Percentiles rank a stretch among this genome's conserved stretches.
These are phyloP conservation scores for Camptophora hylomeconis DNA, from an alignment of 2,329 filamentous ascomycete genomes.

Conservation along the genomic window DNA sequence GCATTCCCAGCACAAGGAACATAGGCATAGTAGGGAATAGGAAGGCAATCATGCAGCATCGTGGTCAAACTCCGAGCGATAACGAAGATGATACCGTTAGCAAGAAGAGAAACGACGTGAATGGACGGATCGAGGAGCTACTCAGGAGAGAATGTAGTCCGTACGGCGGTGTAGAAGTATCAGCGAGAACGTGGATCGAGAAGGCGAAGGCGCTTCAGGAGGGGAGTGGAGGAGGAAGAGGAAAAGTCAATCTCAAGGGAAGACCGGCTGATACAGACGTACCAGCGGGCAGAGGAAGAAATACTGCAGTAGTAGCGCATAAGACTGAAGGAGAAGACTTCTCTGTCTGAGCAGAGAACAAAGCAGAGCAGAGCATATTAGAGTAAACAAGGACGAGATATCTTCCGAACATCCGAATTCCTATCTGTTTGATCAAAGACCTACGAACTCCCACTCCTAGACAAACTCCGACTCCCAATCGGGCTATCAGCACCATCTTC, in stretches of 20 bases:
- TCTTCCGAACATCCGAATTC: too few species aligned
- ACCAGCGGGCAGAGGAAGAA: too few species aligned
- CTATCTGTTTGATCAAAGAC: too few species aligned
- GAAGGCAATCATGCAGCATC: slow-evolving; percentile 17
- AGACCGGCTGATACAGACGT: too few species aligned
- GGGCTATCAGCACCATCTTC: slow-evolving; percentile 22
- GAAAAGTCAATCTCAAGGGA: slow-evolving; percentile 18
- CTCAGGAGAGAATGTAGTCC: slow-evolving; percentile 40
- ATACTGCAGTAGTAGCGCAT: too few species aligned
- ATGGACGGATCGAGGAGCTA: slow-evolving; percentile 48
- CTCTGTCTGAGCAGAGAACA: too few species aligned
- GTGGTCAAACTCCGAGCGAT: slow-evolving; percentile 2
- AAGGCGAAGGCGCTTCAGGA: slow-evolving; percentile 35
- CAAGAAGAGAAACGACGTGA: slow-evolving; percentile 43
- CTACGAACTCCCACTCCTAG: slow-evolving; percentile 12
- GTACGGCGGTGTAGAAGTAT: slow-evolving; percentile 30
- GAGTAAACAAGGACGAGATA: too few species aligned
- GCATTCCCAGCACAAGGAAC: slow-evolving; percentile 88
- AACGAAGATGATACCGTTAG: slow-evolving; percentile 25
- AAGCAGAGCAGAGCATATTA: too few species aligned
- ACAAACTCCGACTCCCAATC: slow-evolving; percentile 9
- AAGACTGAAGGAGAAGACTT: too few species aligned
- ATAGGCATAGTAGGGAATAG: slow-evolving; percentile 60
- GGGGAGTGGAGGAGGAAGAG: slow-evolving; percentile 32
- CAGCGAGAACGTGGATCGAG: slow-evolving; percentile 39